These are phyloP conservation scores for Populus trichocarpa DNA, from an alignment of 441 rosid genomes.

Conservation along the genomic window DNA sequence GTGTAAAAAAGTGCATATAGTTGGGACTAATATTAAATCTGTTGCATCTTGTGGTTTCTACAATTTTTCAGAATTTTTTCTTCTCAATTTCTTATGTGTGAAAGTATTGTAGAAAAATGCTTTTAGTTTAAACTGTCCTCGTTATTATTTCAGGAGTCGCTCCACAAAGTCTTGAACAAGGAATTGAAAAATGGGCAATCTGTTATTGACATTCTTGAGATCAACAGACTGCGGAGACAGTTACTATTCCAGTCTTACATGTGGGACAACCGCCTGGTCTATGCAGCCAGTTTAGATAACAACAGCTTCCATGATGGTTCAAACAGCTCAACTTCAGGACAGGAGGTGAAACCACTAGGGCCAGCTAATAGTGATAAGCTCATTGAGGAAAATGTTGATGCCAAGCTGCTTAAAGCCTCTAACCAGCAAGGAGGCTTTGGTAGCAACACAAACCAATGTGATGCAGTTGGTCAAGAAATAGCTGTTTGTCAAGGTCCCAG, in stretches of 20 bases:
- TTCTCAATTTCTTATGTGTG: neutral
- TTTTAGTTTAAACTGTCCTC: neutral
- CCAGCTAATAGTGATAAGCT: slow-evolving; percentile 36
- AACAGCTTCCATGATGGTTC: slow-evolving; percentile 31
- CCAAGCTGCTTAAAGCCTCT: slow-evolving; percentile 34
- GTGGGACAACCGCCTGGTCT: slow-evolving; percentile 90
- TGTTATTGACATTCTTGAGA: slow-evolving; percentile 74
- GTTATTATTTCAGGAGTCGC: slow-evolving; percentile 46
- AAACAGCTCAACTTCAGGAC: slow-evolving; percentile 34
- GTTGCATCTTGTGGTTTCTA: neutral
- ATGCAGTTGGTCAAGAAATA: slow-evolving; percentile 30
- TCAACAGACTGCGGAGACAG: slow-evolving; percentile 74
- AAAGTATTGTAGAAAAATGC: neutral
- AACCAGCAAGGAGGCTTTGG: slow-evolving; percentile 34
- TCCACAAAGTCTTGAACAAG: slow-evolving; percentile 53
- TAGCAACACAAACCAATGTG: slow-evolving; percentile 29
- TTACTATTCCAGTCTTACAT: slow-evolving; percentile 77
- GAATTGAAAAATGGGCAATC: slow-evolving; percentile 62
- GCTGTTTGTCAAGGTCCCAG: slow-evolving; percentile 27
- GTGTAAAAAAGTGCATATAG: neutral
- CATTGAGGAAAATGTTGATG: slow-evolving; percentile 37
- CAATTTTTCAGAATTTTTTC: neutral
- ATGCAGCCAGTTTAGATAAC: slow-evolving; percentile 46
- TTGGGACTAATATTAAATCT: neutral
- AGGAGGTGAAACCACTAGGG: slow-evolving; percentile 35